Evolutionary conservation across 2,329 filamentous ascomycete genomes (phyloP), one percentile per base, ranked within the genome.

Genomic region (Aphanocladium album): DNA sequence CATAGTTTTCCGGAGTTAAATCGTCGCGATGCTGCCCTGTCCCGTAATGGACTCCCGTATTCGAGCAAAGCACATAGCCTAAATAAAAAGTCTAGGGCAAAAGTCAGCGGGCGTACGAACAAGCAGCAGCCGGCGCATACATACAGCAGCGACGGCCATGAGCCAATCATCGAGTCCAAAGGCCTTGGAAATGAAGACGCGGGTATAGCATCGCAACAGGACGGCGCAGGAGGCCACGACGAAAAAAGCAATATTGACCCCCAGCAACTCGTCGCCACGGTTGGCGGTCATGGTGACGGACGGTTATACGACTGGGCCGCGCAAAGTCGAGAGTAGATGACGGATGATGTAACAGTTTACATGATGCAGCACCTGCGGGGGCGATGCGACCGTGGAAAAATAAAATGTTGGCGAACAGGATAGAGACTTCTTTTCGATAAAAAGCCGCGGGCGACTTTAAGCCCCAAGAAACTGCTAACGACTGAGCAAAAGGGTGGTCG

Each of bases 101-200:
- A 19, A 19, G 46, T 41, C n/a, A 50, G 23, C 19, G 33, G 14
- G 17, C 9, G 14, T 35, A 2, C 14, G n/a, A 4, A 54, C 9
- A 43, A 60, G 7, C 21, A 5, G 14, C 12, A 17, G 46, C 49
- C 5, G 23, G 19, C 21, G 33, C 16, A 19, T 47, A 21, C 64
- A 25, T 67, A 73, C 71, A 59, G 67, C 64, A 7, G 73, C 72
- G 25, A 64, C 21, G 1, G 68, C 54, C 74, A 76, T 76, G 11
- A 74, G 60, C 69, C 69, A 74, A 65, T 76, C 74, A 45, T 76
- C 74, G 2, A 62, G 50, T 0, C 73, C 72, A 53, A 75, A 76
- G 1, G 68, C 69, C 51, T 68, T 71, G 35, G 75, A 68, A 49
- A 76, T 65, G 30, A 65, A 62, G 5, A 63, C 58, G 6, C 74